Conservation (phyloP, 148 eudicot species). For the Polygonum maritimum region DNA sequence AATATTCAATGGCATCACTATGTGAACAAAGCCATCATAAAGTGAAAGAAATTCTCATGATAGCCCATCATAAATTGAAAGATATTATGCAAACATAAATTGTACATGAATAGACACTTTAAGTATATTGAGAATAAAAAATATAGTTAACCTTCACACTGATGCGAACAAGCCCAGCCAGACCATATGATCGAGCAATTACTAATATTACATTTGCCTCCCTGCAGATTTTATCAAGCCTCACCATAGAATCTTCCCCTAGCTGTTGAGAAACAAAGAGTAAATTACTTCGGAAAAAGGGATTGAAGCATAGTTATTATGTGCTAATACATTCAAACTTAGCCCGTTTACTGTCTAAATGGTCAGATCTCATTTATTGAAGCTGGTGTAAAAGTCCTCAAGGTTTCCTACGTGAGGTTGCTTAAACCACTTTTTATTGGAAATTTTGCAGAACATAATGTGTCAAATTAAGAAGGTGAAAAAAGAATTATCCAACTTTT, state of each 20-base stretch:
- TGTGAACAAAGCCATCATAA: neutral
- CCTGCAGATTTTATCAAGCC: constrained; percentile 79
- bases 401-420: neutral
- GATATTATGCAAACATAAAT: neutral
- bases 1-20: neutral
- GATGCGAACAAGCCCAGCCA: constrained; percentile 82
- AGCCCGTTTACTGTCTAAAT: neutral
- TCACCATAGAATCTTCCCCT: constrained; percentile 76
- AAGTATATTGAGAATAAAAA: neutral
- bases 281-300: neutral
- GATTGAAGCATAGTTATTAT: neutral
- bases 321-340: neutral
- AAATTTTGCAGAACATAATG: neutral
- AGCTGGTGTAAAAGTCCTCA: neutral
- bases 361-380: neutral
- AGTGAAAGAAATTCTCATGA: neutral
- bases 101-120: neutral
- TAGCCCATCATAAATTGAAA: neutral
- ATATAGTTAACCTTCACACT: constrained; percentile 62
- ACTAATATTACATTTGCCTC: constrained; percentile 65
- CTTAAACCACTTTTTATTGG: neutral
- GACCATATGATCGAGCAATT: constrained; percentile 91
- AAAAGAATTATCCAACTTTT: neutral
- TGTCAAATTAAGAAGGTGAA: neutral
- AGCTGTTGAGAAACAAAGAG: constrained; percentile 36